Evolutionary conservation across 2,329 filamentous ascomycete species (phyloP).

Genomic region (Capronia epimyces): DNA sequence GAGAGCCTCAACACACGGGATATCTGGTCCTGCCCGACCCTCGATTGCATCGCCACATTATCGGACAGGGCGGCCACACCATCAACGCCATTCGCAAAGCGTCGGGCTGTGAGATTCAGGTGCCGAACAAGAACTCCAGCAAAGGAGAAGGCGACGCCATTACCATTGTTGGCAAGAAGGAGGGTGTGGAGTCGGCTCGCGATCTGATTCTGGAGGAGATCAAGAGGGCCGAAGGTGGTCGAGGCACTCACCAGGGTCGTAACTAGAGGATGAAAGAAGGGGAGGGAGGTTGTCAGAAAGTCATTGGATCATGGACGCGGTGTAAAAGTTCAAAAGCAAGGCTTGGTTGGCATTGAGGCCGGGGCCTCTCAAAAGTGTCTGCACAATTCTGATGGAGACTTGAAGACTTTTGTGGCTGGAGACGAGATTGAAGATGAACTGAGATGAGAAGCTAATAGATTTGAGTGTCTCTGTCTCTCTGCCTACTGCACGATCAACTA

Average conservation of each 20-base stretch:
- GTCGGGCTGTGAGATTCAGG: constrained; percentile 89
- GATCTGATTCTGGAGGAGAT: constrained; percentile 84
- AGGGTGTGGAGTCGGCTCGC: constrained; percentile 79
- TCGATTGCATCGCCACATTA: constrained; percentile 79
- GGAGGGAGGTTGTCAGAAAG: neutral
- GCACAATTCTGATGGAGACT: neutral
- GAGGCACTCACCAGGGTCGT: constrained; percentile 4
- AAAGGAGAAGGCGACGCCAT: constrained; percentile 69
- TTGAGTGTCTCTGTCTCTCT: too few relatives aligned
- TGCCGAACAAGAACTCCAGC: constrained; percentile 70
- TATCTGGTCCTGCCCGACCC: constrained; percentile 89
- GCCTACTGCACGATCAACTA: too few relatives aligned
- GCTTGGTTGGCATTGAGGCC: constrained; percentile 2
- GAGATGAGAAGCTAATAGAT: too few relatives aligned
- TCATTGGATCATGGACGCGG: neutral
- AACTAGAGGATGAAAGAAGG: neutral
- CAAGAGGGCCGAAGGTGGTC: constrained; percentile 47
- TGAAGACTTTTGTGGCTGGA: neutral
- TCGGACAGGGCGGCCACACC: constrained; percentile 81
- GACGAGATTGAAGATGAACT: neutral
- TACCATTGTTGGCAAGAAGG: constrained; percentile 73
- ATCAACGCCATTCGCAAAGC: constrained; percentile 90
- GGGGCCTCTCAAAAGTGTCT: neutral
- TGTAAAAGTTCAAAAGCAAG: constrained; percentile 1
- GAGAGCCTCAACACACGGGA: constrained; percentile 57